Conservation (phyloP, 75 land plant genomes). For the Isoetes taiwanensis region DNA sequence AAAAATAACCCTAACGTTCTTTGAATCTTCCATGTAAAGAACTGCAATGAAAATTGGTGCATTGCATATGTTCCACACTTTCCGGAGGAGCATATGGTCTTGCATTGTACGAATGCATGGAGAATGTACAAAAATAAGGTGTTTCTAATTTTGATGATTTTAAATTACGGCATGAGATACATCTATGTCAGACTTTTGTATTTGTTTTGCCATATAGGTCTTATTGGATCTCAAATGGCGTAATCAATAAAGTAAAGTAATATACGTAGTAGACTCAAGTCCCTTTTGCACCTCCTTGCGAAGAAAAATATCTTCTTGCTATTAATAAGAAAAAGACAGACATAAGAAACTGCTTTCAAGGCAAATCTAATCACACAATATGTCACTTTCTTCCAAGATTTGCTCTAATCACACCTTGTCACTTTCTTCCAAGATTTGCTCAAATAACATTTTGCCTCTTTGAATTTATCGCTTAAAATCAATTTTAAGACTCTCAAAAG, state of each 20-base stretch:
- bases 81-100: constrained; percentile 85
- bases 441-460: constrained; percentile 51
- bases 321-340: neutral
- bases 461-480: constrained; percentile 7
- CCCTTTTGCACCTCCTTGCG: constrained; percentile 81
- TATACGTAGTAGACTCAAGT: constrained; percentile 62
- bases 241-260: too few species aligned
- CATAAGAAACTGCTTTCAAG: neutral
- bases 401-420: constrained; percentile 66
- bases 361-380: neutral
- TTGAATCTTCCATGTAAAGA: constrained; percentile 29
- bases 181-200: too few species aligned
- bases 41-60: constrained; percentile 82
- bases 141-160: too few species aligned
- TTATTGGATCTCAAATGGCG: too few species aligned
- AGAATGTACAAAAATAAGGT: too few species aligned
- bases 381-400: too few species aligned
- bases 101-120: too few species aligned
- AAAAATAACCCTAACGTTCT: too few species aligned
- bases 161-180: too few species aligned
- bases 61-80: constrained; percentile 71
- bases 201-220: too few species aligned
- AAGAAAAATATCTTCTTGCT: constrained; percentile 70
- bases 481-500: neutral
- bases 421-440: constrained; percentile 59